Percentiles rank a stretch among this genome's conserved stretches.
Evolutionary conservation across 345 rosid species (phyloP).

Genomic region (Eucalyptus fibrosa): DNA sequence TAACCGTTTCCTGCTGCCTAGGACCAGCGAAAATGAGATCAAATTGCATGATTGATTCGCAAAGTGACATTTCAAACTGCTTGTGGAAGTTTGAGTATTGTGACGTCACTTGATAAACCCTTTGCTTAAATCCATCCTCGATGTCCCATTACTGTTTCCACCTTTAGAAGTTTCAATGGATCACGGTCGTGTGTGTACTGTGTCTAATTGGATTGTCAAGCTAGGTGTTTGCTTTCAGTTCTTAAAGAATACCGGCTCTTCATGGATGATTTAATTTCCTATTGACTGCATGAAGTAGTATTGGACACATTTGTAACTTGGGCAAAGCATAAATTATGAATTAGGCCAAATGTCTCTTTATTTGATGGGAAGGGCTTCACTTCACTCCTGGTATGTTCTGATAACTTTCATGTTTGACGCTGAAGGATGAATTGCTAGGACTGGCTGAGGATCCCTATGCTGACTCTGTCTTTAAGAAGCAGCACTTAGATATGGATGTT

Average conservation of each 20-base stretch:
- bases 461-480: constrained; percentile 55
- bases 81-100: background rate
- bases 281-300: background rate
- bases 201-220: background rate
- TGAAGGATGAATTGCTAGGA: constrained; percentile 89
- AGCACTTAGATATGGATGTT: constrained; percentile 53
- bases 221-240: background rate
- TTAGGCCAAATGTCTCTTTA: background rate
- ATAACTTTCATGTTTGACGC: background rate
- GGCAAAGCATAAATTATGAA: background rate
- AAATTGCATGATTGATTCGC: background rate
- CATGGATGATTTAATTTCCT: background rate
- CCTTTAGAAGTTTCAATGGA: background rate
- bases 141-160: background rate
- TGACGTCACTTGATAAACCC: background rate
- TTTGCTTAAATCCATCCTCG: background rate
- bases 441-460: constrained; percentile 56
- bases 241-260: background rate
- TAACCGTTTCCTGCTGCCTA: background rate
- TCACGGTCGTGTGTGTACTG: background rate
- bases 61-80: background rate
- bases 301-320: background rate
- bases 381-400: background rate
- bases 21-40: background rate
- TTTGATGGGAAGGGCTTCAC: background rate